phyloP scores from a whole-genome alignment of 306 rosid genomes.

The Sicyos baderoa region DNA sequence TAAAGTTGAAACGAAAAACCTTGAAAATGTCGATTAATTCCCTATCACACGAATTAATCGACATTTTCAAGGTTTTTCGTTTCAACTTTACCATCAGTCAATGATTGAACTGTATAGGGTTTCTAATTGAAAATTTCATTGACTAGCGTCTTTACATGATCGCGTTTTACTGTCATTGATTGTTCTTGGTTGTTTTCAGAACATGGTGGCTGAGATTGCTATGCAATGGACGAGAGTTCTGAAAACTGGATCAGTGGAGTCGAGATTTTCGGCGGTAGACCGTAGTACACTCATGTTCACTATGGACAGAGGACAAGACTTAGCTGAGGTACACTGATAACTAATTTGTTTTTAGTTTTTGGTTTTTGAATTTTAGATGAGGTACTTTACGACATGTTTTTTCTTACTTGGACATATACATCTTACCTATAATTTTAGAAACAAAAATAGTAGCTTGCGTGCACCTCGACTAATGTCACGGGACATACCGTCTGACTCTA shows the following conservation, averaged over 20 bases:
- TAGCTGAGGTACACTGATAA: conserved; percentile 47
- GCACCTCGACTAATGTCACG: too few relatives aligned
- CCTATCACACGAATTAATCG: not conserved
- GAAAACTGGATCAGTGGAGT: conserved; percentile 69
- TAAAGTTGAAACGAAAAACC: conserved; percentile 1
- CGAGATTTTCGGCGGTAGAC: conserved; percentile 70
- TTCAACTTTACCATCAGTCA: not conserved
- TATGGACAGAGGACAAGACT: conserved; percentile 58
- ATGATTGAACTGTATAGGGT: not conserved
- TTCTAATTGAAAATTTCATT: not conserved
- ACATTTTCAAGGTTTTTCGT: conserved; percentile 9
- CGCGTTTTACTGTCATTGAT: not conserved
- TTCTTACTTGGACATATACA: too few relatives aligned
- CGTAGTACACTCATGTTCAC: conserved; percentile 81
- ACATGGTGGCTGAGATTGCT: conserved; percentile 58
- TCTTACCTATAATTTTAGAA: too few relatives aligned
- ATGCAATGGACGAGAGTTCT: conserved; percentile 77
- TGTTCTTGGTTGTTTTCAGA: conserved; percentile 32
- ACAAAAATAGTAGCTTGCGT: too few relatives aligned
- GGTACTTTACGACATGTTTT: too few relatives aligned
- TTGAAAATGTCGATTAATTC: not conserved
- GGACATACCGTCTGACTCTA: too few relatives aligned
- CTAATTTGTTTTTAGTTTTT: too few relatives aligned
- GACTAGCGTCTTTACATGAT: not conserved
- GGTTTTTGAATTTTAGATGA: too few relatives aligned